phyloP scores from a whole-genome alignment of 352 stramenopile genomes.

The Globisporangium solare region DNA sequence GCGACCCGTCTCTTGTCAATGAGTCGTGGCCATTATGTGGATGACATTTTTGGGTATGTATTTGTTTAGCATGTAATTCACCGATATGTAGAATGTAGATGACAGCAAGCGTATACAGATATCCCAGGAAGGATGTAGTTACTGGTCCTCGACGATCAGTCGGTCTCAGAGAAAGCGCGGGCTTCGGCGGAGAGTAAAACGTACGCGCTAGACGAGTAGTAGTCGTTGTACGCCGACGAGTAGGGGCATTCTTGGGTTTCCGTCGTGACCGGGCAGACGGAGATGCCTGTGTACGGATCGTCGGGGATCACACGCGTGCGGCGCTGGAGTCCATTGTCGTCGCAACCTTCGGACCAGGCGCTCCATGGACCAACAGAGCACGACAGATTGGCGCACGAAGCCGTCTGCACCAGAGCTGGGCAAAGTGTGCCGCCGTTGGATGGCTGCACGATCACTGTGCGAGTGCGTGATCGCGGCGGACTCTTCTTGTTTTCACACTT shows the following conservation, averaged over 20 bases:
- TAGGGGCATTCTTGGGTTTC: slow-evolving; percentile 30
- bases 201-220: slow-evolving; percentile 10
- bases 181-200: slow-evolving; percentile 20
- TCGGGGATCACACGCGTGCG: slow-evolving; percentile 24
- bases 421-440: slow-evolving; percentile 29
- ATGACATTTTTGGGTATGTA: too few species aligned
- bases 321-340: slow-evolving; percentile 29
- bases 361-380: slow-evolving; percentile 28
- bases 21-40: too few species aligned
- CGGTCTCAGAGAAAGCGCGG: slow-evolving; percentile 18
- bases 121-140: too few species aligned
- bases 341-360: slow-evolving; percentile 22
- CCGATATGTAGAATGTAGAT: too few species aligned
- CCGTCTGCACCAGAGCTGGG: slow-evolving; percentile 11
- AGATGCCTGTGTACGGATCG: slow-evolving; percentile 28
- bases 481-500: slow-evolving; percentile 21
- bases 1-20: too few species aligned
- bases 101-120: too few species aligned
- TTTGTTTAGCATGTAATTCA: too few species aligned
- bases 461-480: slow-evolving; percentile 14
- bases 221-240: slow-evolving; percentile 27
- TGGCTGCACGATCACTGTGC: slow-evolving; percentile 18
- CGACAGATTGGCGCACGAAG: slow-evolving; percentile 20
- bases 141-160: too few species aligned
- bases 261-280: slow-evolving; percentile 19